Conservation (phyloP, 2,329 filamentous ascomycete species). For the Pestalotiopsis sp. region DNA sequence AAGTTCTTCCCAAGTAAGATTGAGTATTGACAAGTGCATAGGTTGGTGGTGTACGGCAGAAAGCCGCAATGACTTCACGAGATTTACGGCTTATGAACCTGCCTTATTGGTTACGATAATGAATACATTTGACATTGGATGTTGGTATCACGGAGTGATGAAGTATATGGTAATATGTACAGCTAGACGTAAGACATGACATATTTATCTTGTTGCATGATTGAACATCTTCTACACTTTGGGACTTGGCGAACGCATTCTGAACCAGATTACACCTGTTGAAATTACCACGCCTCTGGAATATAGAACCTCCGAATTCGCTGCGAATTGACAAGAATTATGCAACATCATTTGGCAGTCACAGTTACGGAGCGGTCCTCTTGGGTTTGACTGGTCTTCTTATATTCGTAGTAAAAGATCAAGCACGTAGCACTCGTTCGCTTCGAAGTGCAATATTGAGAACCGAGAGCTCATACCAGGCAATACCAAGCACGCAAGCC, state of each 20-base stretch:
- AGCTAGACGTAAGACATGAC: background rate
- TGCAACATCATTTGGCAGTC: background rate
- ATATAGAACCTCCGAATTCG: background rate
- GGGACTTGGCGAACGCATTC: background rate
- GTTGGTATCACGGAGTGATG: background rate
- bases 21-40: background rate
- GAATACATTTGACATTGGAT: background rate
- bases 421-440: background rate
- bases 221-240: background rate
- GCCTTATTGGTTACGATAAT: background rate
- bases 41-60: constrained; percentile 1
- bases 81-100: background rate
- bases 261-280: background rate
- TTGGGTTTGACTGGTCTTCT: background rate
- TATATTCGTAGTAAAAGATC: background rate
- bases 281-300: background rate
- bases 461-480: background rate
- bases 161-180: background rate
- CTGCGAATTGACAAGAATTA: background rate
- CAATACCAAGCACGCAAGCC: background rate
- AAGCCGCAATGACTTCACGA: background rate
- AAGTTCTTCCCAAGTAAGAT: background rate
- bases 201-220: background rate
- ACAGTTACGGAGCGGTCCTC: background rate
- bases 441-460: background rate